Evolutionary conservation across 306 rosid species (phyloP).

Genomic region (Quercus agrifolia): DNA sequence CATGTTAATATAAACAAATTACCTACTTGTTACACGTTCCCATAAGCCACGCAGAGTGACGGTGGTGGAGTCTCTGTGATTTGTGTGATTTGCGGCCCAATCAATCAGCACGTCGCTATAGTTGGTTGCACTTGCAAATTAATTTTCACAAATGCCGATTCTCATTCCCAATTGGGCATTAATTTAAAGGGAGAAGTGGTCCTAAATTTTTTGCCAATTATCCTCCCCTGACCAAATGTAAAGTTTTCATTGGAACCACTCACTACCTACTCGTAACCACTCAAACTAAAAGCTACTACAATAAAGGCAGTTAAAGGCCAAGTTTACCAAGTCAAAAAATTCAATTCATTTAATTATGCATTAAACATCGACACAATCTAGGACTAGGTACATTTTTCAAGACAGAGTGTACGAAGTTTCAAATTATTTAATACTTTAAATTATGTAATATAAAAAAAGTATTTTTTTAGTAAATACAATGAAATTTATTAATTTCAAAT

Average conservation of each 20-base stretch:
- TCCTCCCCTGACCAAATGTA: neutral
- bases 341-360: neutral
- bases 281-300: neutral
- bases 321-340: constrained; percentile 14
- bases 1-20: no score
- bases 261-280: constrained; percentile 26
- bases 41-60: no score
- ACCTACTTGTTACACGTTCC: no score
- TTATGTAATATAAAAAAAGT: no score
- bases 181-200: neutral
- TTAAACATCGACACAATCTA: neutral
- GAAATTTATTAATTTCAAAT: no score
- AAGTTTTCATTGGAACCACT: constrained; percentile 12
- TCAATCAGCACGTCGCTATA: neutral
- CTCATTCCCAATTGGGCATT: neutral
- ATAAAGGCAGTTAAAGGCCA: constrained; percentile 29
- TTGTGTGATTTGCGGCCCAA: neutral
- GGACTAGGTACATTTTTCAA: no score
- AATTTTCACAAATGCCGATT: neutral
- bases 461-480: no score
- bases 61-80: no score
- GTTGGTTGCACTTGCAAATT: neutral
- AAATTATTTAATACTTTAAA: no score
- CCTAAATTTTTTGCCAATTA: neutral
- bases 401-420: no score